phyloP scores from a whole-genome alignment of 176 grass and related monocot genomes.

The Dendrocalamus sinicus region DNA sequence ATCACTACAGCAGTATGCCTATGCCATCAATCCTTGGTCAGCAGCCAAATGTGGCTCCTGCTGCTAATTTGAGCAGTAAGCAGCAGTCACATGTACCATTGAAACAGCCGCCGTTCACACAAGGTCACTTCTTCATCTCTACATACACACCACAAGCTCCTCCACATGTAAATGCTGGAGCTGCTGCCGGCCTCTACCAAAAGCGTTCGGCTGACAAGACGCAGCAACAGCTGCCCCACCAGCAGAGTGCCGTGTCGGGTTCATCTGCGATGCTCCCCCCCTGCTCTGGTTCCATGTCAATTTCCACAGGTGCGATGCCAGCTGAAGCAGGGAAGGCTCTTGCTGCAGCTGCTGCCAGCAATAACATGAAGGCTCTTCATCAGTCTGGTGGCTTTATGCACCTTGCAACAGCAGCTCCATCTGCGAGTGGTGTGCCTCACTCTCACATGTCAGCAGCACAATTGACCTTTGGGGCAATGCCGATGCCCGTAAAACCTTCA shows the following conservation, averaged over 20 bases:
- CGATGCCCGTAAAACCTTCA: constrained; percentile 55
- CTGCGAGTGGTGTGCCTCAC: constrained; percentile 50
- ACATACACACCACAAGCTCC: constrained; percentile 52
- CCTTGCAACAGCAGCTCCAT: constrained; percentile 47
- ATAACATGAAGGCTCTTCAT: constrained; percentile 65
- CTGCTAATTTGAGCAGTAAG: constrained; percentile 57
- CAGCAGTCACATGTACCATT: constrained; percentile 59
- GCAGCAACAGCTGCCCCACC: constrained; percentile 56
- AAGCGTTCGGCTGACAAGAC: constrained; percentile 56
- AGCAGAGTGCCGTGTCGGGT: constrained; percentile 44
- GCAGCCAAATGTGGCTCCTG: constrained; percentile 55
- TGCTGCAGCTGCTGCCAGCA: constrained; percentile 47
- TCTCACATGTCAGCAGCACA: constrained; percentile 54
- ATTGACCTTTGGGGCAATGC: constrained; percentile 62
- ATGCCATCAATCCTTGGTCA: constrained; percentile 82
- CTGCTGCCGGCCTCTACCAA: constrained; percentile 52
- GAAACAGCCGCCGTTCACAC: constrained; percentile 58
- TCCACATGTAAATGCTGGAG: constrained; percentile 45
- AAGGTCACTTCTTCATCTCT: constrained; percentile 73
- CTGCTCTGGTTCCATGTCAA: constrained; percentile 17
- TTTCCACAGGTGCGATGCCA: constrained; percentile 1
- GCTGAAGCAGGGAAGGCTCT: constrained; percentile 49
- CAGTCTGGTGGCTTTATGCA: constrained; percentile 54
- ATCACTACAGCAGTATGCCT: constrained; percentile 59
- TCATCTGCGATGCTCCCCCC: constrained; percentile 35